A percentile compares a stretch with the other conserved stretches of the same genome.
Evolutionary conservation across 2,329 filamentous ascomycete genomes (phyloP).

Genomic region (Hypoxylon sp.): DNA sequence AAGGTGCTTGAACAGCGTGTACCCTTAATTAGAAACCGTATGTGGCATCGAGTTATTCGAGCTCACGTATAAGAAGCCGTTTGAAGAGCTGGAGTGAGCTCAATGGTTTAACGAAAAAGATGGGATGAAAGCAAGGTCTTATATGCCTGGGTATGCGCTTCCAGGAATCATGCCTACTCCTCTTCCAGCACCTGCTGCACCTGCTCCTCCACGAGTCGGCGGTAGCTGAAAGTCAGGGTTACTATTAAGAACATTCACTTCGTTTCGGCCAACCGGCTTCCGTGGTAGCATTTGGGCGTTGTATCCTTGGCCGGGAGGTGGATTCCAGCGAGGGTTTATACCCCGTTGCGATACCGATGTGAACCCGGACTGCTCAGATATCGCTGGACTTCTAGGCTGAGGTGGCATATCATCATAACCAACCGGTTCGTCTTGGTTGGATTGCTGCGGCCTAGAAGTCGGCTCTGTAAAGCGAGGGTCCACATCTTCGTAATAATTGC

Average conservation of each 20-base stretch:
- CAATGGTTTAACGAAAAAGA: constrained; percentile 8
- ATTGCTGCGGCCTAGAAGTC: constrained; percentile 40
- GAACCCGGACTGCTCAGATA: constrained; percentile 86
- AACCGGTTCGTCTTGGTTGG: constrained; percentile 52
- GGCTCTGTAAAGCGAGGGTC: constrained; percentile 83
- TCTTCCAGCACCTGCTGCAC: too few species aligned
- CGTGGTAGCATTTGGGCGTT: constrained; percentile 59
- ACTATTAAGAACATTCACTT: constrained; percentile 79
- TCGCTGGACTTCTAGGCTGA: constrained; percentile 76
- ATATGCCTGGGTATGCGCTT: constrained; percentile 63
- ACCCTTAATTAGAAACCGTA: constrained; percentile 14
- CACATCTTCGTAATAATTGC: constrained; percentile 89
- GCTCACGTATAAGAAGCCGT: constrained; percentile 3
- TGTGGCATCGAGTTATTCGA: not conserved
- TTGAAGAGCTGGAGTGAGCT: not conserved
- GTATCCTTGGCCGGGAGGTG: constrained; percentile 61
- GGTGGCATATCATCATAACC: constrained; percentile 72
- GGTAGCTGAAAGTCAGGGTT: constrained; percentile 90
- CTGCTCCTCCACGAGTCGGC: constrained; percentile 52
- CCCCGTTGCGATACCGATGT: constrained; percentile 91
- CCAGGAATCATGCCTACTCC: constrained; percentile 63
- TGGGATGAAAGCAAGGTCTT: constrained; percentile 27
- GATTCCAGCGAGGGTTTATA: constrained; percentile 88
- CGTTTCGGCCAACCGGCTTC: constrained; percentile 66
- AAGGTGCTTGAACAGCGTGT: constrained; percentile 22